Conservation (phyloP, 139 green algal species). For the Asterochloris sp. region DNA sequence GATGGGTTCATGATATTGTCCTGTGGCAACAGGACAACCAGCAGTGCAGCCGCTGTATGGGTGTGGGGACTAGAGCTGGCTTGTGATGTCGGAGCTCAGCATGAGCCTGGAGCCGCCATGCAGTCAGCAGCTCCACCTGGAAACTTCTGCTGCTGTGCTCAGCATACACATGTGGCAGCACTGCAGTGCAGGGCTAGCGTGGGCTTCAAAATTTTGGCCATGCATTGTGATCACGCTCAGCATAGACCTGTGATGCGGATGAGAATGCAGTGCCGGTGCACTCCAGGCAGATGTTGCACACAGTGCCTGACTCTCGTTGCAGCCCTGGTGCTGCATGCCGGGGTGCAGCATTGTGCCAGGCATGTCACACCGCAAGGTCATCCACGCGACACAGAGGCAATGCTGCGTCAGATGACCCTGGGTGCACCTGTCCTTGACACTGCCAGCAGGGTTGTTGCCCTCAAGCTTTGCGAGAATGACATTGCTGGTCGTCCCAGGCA, state of each 20-base stretch:
- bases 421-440: conserved; percentile 41
- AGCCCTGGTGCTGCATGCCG: neutral
- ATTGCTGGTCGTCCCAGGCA: conserved; percentile 20
- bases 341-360: neutral
- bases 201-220: too few relatives aligned
- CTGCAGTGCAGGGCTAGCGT: too few relatives aligned
- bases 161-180: too few relatives aligned
- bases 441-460: conserved; percentile 48
- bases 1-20: too few relatives aligned
- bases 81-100: too few relatives aligned
- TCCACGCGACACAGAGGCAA: neutral
- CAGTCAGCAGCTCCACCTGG: too few relatives aligned
- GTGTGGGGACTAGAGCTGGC: too few relatives aligned
- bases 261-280: neutral
- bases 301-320: neutral
- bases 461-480: conserved; percentile 45
- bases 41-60: too few relatives aligned
- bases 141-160: too few relatives aligned
- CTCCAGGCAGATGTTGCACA: neutral
- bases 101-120: too few relatives aligned
- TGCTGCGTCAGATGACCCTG: neutral
- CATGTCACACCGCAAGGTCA: neutral
- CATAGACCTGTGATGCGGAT: neutral
- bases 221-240: too few relatives aligned
- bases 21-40: too few relatives aligned